These are phyloP conservation scores for Ceratobasidium sp. DNA, from an alignment of 1,284 basidiomycete species.

Conservation along the genomic window DNA sequence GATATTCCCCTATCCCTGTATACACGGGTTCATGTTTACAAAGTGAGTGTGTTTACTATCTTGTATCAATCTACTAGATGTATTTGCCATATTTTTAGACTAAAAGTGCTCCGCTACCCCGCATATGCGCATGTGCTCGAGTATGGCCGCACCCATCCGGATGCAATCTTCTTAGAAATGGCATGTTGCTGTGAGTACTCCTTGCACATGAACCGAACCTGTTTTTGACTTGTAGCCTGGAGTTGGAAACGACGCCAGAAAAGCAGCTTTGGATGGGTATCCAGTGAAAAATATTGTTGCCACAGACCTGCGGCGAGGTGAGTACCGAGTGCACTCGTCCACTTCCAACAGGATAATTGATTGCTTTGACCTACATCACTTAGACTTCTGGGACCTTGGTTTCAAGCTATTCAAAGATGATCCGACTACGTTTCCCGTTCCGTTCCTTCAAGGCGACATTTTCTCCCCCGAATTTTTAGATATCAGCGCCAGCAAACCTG, in stretches of 20 bases:
- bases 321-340: neutral
- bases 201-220: neutral
- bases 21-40: constrained; percentile 61
- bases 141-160: constrained; percentile 58
- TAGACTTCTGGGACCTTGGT: constrained; percentile 58
- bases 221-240: neutral
- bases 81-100: too few relatives aligned
- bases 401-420: constrained; percentile 56
- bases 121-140: constrained; percentile 61
- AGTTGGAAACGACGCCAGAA: constrained; percentile 64
- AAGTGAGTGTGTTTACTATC: constrained; percentile 55
- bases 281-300: constrained; percentile 57
- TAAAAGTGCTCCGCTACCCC: constrained; percentile 60
- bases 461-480: constrained; percentile 54
- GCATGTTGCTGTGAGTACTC: constrained; percentile 64
- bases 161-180: constrained; percentile 65
- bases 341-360: constrained; percentile 36
- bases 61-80: constrained; percentile 29
- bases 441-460: constrained; percentile 64
- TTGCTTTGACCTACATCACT: neutral
- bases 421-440: constrained; percentile 60
- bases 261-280: constrained; percentile 60
- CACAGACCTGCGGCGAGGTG: constrained; percentile 57
- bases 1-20: constrained; percentile 61
- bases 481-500: constrained; percentile 52